phyloP scores from a whole-genome alignment of 768 basidiomycete species.

The Suillus bovinus region DNA sequence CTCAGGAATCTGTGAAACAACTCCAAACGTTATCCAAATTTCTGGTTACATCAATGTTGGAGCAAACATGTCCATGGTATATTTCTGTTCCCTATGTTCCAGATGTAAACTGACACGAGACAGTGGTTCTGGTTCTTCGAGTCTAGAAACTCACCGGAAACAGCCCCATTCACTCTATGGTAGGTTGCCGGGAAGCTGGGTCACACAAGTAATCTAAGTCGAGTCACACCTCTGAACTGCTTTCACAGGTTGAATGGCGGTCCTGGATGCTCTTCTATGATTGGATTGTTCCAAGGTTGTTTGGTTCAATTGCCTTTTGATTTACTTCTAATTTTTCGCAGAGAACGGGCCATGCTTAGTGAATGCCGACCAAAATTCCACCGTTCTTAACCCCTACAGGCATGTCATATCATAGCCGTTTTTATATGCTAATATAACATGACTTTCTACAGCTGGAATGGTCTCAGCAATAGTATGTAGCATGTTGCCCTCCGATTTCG shows the following conservation, averaged over 20 bases:
- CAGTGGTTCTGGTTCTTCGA: slow-evolving; percentile 82
- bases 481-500: neutral
- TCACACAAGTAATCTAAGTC: neutral
- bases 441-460: slow-evolving; percentile 55
- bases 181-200: slow-evolving; percentile 21
- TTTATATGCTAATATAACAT: too few relatives aligned
- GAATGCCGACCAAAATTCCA: slow-evolving; percentile 51
- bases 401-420: slow-evolving; percentile 19
- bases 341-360: slow-evolving; percentile 69
- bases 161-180: slow-evolving; percentile 69
- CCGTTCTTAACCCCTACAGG: slow-evolving; percentile 64
- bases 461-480: slow-evolving; percentile 58
- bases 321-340: slow-evolving; percentile 17
- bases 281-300: slow-evolving; percentile 63
- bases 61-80: slow-evolving; percentile 58
- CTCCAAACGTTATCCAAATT: slow-evolving; percentile 58
- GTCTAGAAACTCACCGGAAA: slow-evolving; percentile 56
- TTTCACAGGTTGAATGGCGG: slow-evolving; percentile 53
- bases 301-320: neutral
- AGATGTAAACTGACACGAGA: slow-evolving; percentile 19
- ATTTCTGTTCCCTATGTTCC: slow-evolving; percentile 7
- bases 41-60: slow-evolving; percentile 65
- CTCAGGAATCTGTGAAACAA: slow-evolving; percentile 68
- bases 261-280: slow-evolving; percentile 64
- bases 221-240: neutral